Conservation (phyloP, 2,329 filamentous ascomycete species). For the Macrophomina tecta region DNA sequence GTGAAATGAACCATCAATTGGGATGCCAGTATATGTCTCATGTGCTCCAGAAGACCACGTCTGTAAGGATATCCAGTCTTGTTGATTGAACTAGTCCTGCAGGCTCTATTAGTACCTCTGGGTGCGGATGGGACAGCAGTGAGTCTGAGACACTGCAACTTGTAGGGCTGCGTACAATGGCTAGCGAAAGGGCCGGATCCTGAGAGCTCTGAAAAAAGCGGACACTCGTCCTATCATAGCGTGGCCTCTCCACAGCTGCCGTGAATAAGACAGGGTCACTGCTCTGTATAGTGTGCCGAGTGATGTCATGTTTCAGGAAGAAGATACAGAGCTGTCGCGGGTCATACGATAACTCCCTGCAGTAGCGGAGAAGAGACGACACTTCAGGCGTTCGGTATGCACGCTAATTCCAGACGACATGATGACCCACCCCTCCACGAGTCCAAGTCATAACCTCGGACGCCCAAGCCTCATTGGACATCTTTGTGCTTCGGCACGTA, state of each 20-base stretch:
- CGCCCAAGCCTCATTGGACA: background rate
- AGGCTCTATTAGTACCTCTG: background rate
- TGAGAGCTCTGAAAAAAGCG: background rate
- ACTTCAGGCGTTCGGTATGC: background rate
- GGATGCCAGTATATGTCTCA: background rate
- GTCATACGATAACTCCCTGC: background rate
- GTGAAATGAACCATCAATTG: background rate
- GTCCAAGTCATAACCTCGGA: background rate
- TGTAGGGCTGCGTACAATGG: slow-evolving; percentile 22
- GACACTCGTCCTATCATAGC: background rate
- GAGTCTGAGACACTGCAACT: slow-evolving; percentile 6
- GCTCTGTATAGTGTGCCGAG: background rate
- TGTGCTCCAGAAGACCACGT: too few relatives aligned
- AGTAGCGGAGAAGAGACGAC: background rate
- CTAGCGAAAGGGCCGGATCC: slow-evolving; percentile 20
- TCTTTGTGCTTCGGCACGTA: background rate
- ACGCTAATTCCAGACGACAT: background rate
- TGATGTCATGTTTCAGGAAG: slow-evolving; percentile 16
- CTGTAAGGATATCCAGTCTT: too few relatives aligned
- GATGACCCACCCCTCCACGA: background rate
- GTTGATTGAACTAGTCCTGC: too few relatives aligned
- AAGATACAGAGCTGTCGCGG: background rate
- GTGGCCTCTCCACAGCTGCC: background rate
- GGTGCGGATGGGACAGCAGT: background rate
- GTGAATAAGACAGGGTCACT: background rate